Evolutionary conservation across 2,329 filamentous ascomycete species (phyloP).

Genomic region (Sporothrix euskadiensis): DNA sequence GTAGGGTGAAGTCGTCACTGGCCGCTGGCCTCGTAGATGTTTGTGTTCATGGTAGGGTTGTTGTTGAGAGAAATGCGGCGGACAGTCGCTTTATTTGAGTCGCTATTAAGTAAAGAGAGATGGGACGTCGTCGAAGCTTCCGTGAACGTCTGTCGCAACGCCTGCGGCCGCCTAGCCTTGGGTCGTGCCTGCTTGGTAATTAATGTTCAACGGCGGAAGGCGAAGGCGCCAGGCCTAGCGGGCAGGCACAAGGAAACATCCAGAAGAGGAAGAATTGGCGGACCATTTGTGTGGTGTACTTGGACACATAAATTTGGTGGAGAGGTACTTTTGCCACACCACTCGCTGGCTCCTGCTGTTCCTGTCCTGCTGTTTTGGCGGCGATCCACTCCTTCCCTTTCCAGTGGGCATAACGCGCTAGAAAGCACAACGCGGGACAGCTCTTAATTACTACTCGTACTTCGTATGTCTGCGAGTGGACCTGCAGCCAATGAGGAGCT

Average conservation of each 20-base stretch:
- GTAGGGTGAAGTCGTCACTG: not conserved
- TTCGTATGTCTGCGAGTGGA: not conserved
- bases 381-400: not conserved
- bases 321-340: not conserved
- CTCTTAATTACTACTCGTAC: not conserved
- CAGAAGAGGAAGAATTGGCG: constrained; percentile 24
- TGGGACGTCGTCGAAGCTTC: constrained; percentile 28
- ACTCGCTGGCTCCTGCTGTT: not conserved
- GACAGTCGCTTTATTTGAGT: not conserved
- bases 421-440: constrained; percentile 17
- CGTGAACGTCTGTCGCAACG: not conserved
- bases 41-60: not conserved
- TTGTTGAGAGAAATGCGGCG: not conserved
- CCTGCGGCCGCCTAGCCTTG: not conserved
- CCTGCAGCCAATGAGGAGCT: constrained; percentile 41
- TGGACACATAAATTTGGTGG: too few relatives aligned
- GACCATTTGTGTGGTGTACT: not conserved
- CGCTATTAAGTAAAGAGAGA: not conserved
- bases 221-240: not conserved
- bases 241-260: constrained; percentile 16
- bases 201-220: constrained; percentile 23
- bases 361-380: not conserved
- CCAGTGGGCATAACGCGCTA: constrained; percentile 18
- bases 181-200: constrained; percentile 31
- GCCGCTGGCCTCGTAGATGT: not conserved